These are phyloP conservation scores for Pichia gijzeniarum DNA, from an alignment of 805 yeast species.

Conservation along the genomic window DNA sequence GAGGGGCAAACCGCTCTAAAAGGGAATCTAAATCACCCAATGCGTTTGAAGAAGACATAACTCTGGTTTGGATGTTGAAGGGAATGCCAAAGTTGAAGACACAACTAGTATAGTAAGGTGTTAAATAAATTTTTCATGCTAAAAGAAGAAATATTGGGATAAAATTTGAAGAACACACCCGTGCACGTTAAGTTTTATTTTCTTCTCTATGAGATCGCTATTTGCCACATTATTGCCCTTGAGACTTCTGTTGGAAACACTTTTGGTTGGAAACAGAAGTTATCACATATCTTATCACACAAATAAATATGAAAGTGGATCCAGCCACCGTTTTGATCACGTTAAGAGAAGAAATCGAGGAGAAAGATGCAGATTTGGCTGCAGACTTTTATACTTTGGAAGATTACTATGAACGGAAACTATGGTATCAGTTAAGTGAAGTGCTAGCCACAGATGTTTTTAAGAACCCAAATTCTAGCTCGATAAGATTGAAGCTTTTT, in stretches of 20 bases:
- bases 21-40: slow-evolving; percentile 4
- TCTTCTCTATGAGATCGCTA: background rate
- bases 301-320: slow-evolving; percentile 25
- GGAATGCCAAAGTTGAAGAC: too few relatives aligned
- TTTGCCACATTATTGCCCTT: too few relatives aligned
- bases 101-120: too few relatives aligned
- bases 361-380: slow-evolving; percentile 42
- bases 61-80: background rate
- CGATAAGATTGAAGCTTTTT: slow-evolving; percentile 60
- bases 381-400: slow-evolving; percentile 65
- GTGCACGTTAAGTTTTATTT: background rate
- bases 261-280: background rate
- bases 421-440: slow-evolving; percentile 91
- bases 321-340: slow-evolving; percentile 46
- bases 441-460: slow-evolving; percentile 54
- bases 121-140: too few relatives aligned
- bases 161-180: too few relatives aligned
- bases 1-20: slow-evolving; percentile 34
- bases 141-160: too few relatives aligned
- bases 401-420: slow-evolving; percentile 77
- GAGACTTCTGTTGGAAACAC: background rate
- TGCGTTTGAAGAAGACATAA: background rate
- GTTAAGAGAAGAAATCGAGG: slow-evolving; percentile 60
- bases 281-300: background rate
- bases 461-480: slow-evolving; percentile 42